phyloP scores from a whole-genome alignment of 2,329 filamentous ascomycete genomes.

The Epicoccum sorghinum region DNA sequence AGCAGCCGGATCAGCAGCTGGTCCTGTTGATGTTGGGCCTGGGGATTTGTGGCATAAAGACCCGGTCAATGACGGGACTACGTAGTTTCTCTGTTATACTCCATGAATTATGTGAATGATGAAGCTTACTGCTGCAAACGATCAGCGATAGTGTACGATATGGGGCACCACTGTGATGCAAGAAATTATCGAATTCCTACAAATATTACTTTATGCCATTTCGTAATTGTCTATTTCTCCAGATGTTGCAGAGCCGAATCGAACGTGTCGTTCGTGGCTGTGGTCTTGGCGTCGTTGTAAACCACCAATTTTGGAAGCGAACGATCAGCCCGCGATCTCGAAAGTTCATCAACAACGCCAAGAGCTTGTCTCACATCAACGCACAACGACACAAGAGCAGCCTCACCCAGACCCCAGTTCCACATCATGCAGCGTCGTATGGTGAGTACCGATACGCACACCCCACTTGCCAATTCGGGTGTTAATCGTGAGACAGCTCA shows the following conservation, averaged over 20 bases:
- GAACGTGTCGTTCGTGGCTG: too few species aligned
- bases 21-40: slow-evolving; percentile 34
- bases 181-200: too few species aligned
- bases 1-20: slow-evolving; percentile 34
- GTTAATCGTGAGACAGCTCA: slow-evolving; percentile 67
- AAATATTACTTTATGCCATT: too few species aligned
- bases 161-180: too few species aligned
- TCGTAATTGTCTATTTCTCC: too few species aligned
- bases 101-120: too few species aligned
- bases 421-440: slow-evolving; percentile 52
- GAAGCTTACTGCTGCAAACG: too few species aligned
- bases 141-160: too few species aligned
- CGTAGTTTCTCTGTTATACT: not conserved
- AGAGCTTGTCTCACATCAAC: not conserved
- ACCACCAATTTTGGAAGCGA: slow-evolving; percentile 11
- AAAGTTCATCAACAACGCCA: slow-evolving; percentile 15
- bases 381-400: not conserved
- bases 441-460: slow-evolving; percentile 39
- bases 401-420: not conserved
- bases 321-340: slow-evolving; percentile 2
- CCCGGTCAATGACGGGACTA: not conserved
- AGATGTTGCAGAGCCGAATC: too few species aligned
- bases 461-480: not conserved
- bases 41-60: slow-evolving; percentile 15
- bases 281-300: slow-evolving; percentile 9